These are phyloP conservation scores for Plectranthus barbatus DNA, from an alignment of 257 asterid species.

Conservation along the genomic window DNA sequence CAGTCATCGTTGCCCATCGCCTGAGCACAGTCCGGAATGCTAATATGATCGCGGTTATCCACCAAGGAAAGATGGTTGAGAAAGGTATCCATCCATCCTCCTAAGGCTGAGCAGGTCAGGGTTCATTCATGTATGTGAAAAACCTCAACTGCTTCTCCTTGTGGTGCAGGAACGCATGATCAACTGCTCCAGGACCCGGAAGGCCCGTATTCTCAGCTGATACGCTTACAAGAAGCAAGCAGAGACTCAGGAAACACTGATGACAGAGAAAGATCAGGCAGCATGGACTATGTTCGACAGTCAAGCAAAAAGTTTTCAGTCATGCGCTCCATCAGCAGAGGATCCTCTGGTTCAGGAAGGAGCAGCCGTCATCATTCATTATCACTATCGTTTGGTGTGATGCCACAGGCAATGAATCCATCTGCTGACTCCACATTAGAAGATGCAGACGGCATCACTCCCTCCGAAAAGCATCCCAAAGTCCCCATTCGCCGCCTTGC, in stretches of 20 bases:
- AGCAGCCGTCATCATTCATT: constrained; percentile 52
- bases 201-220: constrained; percentile 57
- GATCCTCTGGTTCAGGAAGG: constrained; percentile 56
- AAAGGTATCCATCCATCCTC: constrained; percentile 32
- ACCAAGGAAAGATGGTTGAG: constrained; percentile 53
- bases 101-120: no score
- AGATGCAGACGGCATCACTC: background rate
- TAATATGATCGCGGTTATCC: constrained; percentile 53
- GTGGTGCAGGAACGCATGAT: constrained; percentile 35
- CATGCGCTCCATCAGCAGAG: constrained; percentile 54
- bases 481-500: constrained; percentile 51
- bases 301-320: constrained; percentile 49
- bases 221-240: constrained; percentile 41
- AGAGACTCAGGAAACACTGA: constrained; percentile 21
- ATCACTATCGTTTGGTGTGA: constrained; percentile 39
- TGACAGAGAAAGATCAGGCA: constrained; percentile 31
- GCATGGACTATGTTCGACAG: constrained; percentile 41
- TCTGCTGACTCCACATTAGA: constrained; percentile 20
- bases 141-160: background rate
- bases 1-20: constrained; percentile 65
- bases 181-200: constrained; percentile 45
- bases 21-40: constrained; percentile 62
- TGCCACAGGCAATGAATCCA: constrained; percentile 25
- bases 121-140: no score
- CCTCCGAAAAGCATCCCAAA: constrained; percentile 29